Percentiles rank a stretch among this genome's conserved stretches.
phyloP scores from a whole-genome alignment of 257 asterid species.

The Paraleonurus japonicus region DNA sequence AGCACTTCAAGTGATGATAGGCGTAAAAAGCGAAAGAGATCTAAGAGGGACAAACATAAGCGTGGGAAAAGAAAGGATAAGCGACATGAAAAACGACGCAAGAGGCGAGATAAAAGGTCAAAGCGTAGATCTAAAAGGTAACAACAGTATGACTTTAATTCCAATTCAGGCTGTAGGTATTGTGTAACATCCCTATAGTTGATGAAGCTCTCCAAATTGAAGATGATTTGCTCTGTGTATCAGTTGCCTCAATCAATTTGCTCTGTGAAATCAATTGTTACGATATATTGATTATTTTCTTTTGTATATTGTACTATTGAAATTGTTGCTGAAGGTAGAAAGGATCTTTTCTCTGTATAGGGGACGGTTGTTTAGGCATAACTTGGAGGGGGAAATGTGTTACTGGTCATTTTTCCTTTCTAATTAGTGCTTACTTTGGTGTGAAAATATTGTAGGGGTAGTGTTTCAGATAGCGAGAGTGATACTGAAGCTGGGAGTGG shows the following conservation, averaged over 20 bases:
- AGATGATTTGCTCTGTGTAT: background rate
- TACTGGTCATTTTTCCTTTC: background rate
- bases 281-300: background rate
- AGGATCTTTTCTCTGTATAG: background rate
- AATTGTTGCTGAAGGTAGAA: background rate
- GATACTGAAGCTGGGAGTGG: slow-evolving; percentile 44
- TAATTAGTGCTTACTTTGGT: background rate
- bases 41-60: slow-evolving; percentile 65
- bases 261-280: background rate
- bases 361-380: background rate
- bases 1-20: slow-evolving; percentile 81
- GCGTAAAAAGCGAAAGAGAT: slow-evolving; percentile 85
- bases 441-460: slow-evolving; percentile 45
- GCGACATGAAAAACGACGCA: slow-evolving; percentile 73
- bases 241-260: background rate
- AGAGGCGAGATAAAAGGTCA: slow-evolving; percentile 73
- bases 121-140: slow-evolving; percentile 83
- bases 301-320: background rate
- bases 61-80: slow-evolving; percentile 71
- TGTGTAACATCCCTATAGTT: background rate
- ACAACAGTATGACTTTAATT: background rate
- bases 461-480: slow-evolving; percentile 59
- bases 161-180: background rate
- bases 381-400: background rate
- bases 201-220: background rate